phyloP scores from a whole-genome alignment of 139 green algal species.

The Pseudopediastrum boryanum region DNA sequence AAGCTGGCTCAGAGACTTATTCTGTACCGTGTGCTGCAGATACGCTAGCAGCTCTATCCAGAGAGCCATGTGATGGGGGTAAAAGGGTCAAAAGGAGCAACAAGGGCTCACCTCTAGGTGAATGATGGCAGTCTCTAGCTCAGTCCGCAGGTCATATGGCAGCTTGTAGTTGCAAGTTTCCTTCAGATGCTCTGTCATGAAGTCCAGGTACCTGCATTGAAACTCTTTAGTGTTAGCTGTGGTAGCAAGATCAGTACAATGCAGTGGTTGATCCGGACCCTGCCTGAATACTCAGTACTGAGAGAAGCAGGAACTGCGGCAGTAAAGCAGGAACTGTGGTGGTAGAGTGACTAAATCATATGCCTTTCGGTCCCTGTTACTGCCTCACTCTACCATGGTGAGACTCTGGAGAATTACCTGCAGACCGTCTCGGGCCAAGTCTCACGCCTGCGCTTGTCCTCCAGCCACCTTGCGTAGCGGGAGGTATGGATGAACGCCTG shows the following conservation, averaged over 20 bases:
- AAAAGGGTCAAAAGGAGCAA: not conserved
- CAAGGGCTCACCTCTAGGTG: conserved; percentile 38
- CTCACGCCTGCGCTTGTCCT: conserved; percentile 39
- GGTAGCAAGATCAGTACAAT: not conserved
- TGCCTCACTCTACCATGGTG: not conserved
- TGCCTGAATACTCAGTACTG: too few relatives aligned
- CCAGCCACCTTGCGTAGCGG: conserved; percentile 45
- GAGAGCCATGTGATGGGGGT: too few relatives aligned
- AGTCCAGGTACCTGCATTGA: conserved; percentile 50
- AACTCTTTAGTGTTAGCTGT: not conserved
- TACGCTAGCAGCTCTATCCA: too few relatives aligned
- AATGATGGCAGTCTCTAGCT: conserved; percentile 39
- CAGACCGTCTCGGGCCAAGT: conserved; percentile 52
- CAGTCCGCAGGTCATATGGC: conserved; percentile 21
- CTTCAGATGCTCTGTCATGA: conserved; percentile 41
- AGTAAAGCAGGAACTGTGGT: too few relatives aligned
- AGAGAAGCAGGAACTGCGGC: too few relatives aligned
- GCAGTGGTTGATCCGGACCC: too few relatives aligned
- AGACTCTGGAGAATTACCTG: conserved; percentile 24
- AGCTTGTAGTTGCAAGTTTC: conserved; percentile 33
- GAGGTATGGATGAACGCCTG: conserved; percentile 59
- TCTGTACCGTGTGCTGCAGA: too few relatives aligned
- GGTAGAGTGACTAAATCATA: too few relatives aligned
- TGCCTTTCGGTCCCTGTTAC: too few relatives aligned
- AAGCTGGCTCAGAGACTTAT: too few relatives aligned